These are phyloP conservation scores for Zelonia costaricensis DNA, from an alignment of 208 protist species.

Conservation along the genomic window DNA sequence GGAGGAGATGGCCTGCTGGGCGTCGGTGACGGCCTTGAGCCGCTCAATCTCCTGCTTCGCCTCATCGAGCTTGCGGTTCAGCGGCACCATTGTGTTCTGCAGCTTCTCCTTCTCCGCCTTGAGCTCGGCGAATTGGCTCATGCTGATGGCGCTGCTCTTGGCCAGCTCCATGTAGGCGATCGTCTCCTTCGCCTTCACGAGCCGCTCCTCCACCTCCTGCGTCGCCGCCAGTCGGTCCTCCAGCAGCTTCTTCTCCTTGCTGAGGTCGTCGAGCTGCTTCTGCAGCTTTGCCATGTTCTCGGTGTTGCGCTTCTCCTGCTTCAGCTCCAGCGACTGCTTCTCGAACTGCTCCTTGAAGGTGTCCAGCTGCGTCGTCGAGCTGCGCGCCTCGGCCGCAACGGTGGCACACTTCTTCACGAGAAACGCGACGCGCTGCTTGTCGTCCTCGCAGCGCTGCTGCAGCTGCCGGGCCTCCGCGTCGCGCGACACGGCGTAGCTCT, in stretches of 20 bases:
- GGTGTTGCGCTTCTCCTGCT: slow-evolving; percentile 46
- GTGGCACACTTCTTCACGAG: slow-evolving; percentile 75
- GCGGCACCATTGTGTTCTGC: slow-evolving; percentile 64
- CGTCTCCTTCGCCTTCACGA: slow-evolving; percentile 88
- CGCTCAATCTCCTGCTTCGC: slow-evolving; percentile 65
- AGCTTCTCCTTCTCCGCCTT: slow-evolving; percentile 75
- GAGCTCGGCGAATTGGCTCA: slow-evolving; percentile 81
- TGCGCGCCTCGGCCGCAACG: slow-evolving; percentile 50
- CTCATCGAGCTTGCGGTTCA: slow-evolving; percentile 71
- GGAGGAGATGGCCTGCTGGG: slow-evolving; percentile 55
- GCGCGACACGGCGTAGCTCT: slow-evolving; percentile 33
- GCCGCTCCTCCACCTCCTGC: slow-evolving; percentile 65
- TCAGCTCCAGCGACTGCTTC: slow-evolving; percentile 47
- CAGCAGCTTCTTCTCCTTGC: slow-evolving; percentile 51
- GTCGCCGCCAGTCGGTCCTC: slow-evolving; percentile 59
- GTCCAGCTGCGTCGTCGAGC: slow-evolving; percentile 36
- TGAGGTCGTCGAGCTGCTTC: slow-evolving; percentile 42
- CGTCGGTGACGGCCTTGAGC: slow-evolving; percentile 56
- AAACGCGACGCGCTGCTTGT: slow-evolving; percentile 82
- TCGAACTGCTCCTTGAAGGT: slow-evolving; percentile 47
- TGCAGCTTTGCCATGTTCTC: slow-evolving; percentile 50
- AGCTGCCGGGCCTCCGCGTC: slow-evolving; percentile 48
- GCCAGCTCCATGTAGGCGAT: slow-evolving; percentile 89
- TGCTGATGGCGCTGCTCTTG: slow-evolving; percentile 74
- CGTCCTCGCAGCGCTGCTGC: slow-evolving; percentile 50